Conservation (phyloP, 148 eudicot species). For the Fagopyrum esculentum region DNA sequence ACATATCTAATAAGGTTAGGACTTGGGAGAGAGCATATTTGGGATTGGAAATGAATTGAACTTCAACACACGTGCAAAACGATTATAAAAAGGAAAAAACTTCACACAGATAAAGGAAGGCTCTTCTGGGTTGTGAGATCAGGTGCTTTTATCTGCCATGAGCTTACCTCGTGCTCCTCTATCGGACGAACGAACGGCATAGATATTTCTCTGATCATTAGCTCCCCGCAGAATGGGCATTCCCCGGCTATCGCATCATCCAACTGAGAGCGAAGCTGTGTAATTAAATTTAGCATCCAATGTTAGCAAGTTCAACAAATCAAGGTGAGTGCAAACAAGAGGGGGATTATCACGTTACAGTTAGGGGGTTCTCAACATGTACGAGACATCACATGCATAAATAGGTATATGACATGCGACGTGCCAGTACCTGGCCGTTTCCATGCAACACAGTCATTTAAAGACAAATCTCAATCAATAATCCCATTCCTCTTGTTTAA, state of each 20-base stretch:
- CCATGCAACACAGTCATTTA: no score
- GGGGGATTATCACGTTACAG: neutral
- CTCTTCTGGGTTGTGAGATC: slow-evolving; percentile 44
- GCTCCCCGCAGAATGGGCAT: slow-evolving; percentile 92
- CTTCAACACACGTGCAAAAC: neutral
- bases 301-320: neutral
- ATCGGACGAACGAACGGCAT: slow-evolving; percentile 65
- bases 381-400: neutral
- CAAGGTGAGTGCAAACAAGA: neutral
- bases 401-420: no score
- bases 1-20: neutral
- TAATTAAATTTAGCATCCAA: neutral
- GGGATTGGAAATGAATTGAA: neutral
- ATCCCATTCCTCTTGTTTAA: neutral
- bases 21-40: neutral
- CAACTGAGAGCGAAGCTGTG: slow-evolving; percentile 78
- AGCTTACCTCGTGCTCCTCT: slow-evolving; percentile 49
- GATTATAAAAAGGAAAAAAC: neutral
- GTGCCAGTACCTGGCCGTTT: no score
- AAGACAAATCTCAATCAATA: no score
- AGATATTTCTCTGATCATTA: slow-evolving; percentile 90
- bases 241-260: slow-evolving; percentile 91
- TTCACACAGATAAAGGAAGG: slow-evolving; percentile 41
- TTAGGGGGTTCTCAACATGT: neutral
- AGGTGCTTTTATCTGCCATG: slow-evolving; percentile 75